Base-by-base conservation (phyloP, 2,329 filamentous ascomycete species). In the Karstenula rhodostoma region DNA sequence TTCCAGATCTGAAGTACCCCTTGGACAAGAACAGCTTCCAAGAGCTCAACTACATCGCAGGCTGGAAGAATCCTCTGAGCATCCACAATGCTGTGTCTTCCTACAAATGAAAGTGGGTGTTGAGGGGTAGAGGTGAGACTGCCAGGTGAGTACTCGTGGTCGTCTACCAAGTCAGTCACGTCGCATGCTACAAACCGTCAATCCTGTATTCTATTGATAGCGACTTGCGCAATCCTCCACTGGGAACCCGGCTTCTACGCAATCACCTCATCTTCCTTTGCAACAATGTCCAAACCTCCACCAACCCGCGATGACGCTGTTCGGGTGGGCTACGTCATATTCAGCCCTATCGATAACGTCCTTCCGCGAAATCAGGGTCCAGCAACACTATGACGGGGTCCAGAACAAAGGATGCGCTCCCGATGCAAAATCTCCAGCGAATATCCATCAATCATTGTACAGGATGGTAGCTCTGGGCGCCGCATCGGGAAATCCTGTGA, bases 291-390 rank as follows among this genome's bases (percentile, higher is more conserved):
- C 25, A 35, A 17, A 17, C 50, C 29, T 29, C 40, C n/a, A 6
- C 29, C 10, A 25, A 44, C 27, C 4, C 32, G 29, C 42, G 49
- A 58, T 58, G 42, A 58, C 56, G 49, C 48, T 13, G 56, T 27
- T 58, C 42, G 49, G 29, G 29, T 9, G 29, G 29, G 29, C 29
- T 32, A 32, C 29, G 29, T 32, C 29, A 32, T 32, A 32, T 10
- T 32, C 29, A 32, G 29, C 29, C 29, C 29, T 32, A 53, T 35
- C 50, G 35, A 33, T 57, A 54, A 50, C 33, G 4, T 12, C 49
- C 42, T 33, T 12, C 15, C 29, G 40, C 42, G 15, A 33, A 50
- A 55, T 33, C 55, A 61, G 59, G 59, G 59, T 61, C 59, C 56
- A 51, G 37, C 25, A 8, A 22, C 58, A 47, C 51, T 32, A 51